Evolutionary conservation across 495 filamentous ascomycete species (phyloP).

Genomic region (Aspergillus indologenus): DNA sequence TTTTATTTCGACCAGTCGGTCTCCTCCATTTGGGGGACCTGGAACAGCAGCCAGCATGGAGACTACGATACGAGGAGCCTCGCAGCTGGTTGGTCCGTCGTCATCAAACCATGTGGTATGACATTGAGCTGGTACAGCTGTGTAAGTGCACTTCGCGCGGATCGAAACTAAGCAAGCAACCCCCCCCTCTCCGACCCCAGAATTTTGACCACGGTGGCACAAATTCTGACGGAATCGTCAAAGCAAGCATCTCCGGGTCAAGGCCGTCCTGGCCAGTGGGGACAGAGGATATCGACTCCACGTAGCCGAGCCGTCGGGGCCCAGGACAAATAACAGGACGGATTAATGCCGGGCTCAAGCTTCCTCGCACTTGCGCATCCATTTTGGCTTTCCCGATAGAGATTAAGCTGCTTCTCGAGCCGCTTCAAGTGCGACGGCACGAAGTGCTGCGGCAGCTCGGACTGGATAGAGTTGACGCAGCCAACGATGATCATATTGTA

Average conservation of each 20-base stretch:
- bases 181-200: not conserved
- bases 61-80: not conserved
- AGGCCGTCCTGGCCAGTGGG: not conserved
- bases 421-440: not conserved
- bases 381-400: slow-evolving; percentile 13
- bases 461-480: not conserved
- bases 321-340: not conserved
- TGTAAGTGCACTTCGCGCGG: not conserved
- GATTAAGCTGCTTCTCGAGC: slow-evolving; percentile 11
- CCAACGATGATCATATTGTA: not conserved
- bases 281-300: not conserved
- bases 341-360: slow-evolving; percentile 18
- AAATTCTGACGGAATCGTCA: not conserved
- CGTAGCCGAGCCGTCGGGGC: not conserved
- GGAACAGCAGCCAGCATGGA: not conserved
- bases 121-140: not conserved
- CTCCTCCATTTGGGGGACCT: not conserved
- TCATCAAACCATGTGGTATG: not conserved
- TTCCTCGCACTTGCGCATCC: slow-evolving; percentile 8
- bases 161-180: not conserved
- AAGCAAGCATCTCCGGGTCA: not conserved
- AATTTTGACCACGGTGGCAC: not conserved
- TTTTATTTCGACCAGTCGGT: not conserved
- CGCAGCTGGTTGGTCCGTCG: too few relatives aligned
- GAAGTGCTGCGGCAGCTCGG: not conserved